A percentile compares a stretch with the other conserved stretches of the same genome.
Evolutionary conservation across 2,329 filamentous ascomycete genomes (phyloP).

Genomic region (Elsinoe ampelina): DNA sequence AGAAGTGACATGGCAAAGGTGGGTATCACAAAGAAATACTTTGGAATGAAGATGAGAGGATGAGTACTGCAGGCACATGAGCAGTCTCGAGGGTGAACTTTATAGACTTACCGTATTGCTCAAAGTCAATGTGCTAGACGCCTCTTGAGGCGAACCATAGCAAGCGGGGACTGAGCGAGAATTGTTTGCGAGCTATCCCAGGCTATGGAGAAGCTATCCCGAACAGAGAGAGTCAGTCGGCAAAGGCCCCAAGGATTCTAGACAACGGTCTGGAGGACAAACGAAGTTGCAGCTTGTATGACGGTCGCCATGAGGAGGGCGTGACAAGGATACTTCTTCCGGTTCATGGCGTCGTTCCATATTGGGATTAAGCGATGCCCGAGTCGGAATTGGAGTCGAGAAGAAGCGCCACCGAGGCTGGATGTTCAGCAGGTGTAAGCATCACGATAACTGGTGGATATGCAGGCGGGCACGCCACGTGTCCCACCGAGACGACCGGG

Average conservation of each 20-base stretch:
- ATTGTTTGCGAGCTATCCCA: not conserved
- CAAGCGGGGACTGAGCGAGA: not conserved
- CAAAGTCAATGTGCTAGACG: not conserved
- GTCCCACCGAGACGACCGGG: not conserved
- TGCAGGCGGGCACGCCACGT: constrained; percentile 2
- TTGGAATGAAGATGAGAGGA: not conserved
- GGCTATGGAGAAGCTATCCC: not conserved
- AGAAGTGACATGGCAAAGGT: not conserved
- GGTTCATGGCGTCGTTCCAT: constrained; percentile 6
- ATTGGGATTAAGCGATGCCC: not conserved
- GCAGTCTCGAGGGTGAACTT: not conserved
- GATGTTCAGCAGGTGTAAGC: not conserved
- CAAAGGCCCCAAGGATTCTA: not conserved
- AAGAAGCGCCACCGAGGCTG: not conserved
- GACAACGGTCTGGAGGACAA: not conserved
- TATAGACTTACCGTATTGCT: not conserved
- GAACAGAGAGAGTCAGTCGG: not conserved
- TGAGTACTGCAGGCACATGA: not conserved
- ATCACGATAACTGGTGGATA: not conserved
- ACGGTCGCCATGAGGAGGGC: not conserved
- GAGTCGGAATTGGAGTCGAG: constrained; percentile 6
- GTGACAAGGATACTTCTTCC: constrained; percentile 3
- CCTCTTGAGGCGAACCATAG: not conserved
- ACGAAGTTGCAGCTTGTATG: not conserved
- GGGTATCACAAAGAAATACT: not conserved